Base-by-base conservation (phyloP, 352 stramenopile genomes). In the Globisporangium uncinulatum region DNA sequence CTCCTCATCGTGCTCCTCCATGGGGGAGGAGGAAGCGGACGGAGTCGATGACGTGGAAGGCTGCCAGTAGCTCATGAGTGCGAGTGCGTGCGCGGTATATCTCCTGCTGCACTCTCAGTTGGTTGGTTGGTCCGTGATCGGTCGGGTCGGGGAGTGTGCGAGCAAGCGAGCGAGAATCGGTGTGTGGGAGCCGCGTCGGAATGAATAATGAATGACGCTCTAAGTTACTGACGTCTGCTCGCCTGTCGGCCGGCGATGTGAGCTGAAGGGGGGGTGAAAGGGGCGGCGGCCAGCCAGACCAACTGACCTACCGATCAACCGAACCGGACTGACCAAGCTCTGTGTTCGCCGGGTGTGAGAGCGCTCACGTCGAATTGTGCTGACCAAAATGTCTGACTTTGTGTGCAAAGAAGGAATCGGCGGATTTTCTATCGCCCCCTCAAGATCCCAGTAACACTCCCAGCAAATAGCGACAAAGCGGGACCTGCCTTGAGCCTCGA, bases 181-280 rank as follows among this genome's bases (percentile, higher is more conserved):
- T 41, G 39, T 57, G 37, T 15, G 51, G 29, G 42, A 20, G 44
- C 41, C 51, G 37, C 37, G 51, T 57, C 51, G 51, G 39, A 57
- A 49, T 57, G 39, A 20, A 36, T 49, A 57, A 57, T 57, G 51
- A 36, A 57, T 37, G 37, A 15, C 21, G 13, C 41, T 17, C 41
- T 39, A 21, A 41, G 51, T 57, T 57, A 57, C 51, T 48, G 37
- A 57, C 51, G n/a, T n/a, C n/a, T n/a, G n/a, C n/a, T n/a, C n/a
- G n/a, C n/a, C n/a, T n/a, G n/a, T n/a, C n/a, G n/a, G n/a, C n/a
- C n/a, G n/a, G n/a, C n/a, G n/a, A n/a, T n/a, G n/a, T n/a, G n/a
- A n/a, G n/a, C n/a, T n/a, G n/a, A n/a, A n/a, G n/a, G n/a, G n/a
- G n/a, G n/a, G n/a, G n/a, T n/a, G n/a, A n/a, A n/a, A n/a, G n/a